These are phyloP conservation scores for Pleurotus djamor DNA, from an alignment of 768 basidiomycete species.

Conservation along the genomic window DNA sequence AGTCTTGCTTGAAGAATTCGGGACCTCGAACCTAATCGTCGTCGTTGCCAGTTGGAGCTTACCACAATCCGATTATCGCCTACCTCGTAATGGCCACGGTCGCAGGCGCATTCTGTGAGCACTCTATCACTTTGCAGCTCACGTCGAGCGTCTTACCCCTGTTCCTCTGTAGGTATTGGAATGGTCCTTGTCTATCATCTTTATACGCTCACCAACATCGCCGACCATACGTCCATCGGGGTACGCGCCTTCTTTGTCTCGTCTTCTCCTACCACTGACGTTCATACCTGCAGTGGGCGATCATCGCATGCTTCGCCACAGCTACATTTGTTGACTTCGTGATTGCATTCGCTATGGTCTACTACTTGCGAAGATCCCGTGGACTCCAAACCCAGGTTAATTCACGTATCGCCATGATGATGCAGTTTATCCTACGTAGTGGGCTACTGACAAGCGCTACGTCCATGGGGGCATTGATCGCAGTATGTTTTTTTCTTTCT, in stretches of 20 bases:
- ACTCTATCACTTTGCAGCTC: too few relatives aligned
- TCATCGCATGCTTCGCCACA: conserved; percentile 1
- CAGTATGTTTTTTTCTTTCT: neutral
- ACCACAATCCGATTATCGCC: neutral
- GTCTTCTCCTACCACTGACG: neutral
- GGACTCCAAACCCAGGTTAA: neutral
- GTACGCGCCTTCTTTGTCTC: neutral
- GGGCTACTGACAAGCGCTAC: neutral
- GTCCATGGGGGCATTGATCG: neutral
- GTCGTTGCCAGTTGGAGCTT: neutral
- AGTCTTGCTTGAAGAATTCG: neutral
- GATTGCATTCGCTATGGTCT: neutral
- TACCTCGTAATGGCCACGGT: neutral
- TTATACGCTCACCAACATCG: neutral
- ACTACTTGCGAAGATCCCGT: neutral
- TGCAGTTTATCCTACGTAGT: neutral
- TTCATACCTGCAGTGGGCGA: neutral
- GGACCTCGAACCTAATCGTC: neutral
- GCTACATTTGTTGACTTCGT: conserved; percentile 3
- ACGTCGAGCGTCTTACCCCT: neutral
- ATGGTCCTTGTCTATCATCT: neutral
- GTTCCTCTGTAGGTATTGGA: neutral
- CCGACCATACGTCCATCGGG: neutral
- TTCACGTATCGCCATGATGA: neutral
- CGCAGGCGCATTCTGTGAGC: neutral